phyloP scores from a whole-genome alignment of 2,329 filamentous ascomycete genomes.

The Claviceps pazoutovae region DNA sequence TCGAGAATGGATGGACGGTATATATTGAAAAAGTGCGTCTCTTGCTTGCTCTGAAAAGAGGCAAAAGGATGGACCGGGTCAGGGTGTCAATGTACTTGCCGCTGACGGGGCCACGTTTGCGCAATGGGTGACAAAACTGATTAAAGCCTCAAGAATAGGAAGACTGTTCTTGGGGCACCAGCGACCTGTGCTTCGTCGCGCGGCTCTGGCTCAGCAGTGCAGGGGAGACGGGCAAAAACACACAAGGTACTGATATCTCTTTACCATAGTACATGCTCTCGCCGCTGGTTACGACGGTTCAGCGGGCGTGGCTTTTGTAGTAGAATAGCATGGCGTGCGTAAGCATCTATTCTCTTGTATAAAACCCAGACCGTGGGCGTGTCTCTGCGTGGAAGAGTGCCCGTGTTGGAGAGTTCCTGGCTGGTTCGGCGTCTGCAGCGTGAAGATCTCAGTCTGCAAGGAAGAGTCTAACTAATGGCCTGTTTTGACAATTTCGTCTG shows the following conservation, averaged over 20 bases:
- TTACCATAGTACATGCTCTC: slow-evolving; percentile 5
- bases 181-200: slow-evolving; percentile 4
- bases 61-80: not conserved
- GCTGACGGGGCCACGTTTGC: not conserved
- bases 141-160: slow-evolving; percentile 1
- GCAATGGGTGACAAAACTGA: not conserved
- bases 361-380: not conserved
- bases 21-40: not conserved
- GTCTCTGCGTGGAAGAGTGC: slow-evolving; percentile 2
- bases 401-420: slow-evolving; percentile 3
- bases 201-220: slow-evolving; percentile 5
- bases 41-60: not conserved
- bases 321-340: not conserved
- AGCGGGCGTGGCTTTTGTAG: not conserved
- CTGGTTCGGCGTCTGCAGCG: not conserved
- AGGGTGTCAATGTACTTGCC: not conserved
- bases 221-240: slow-evolving; percentile 2
- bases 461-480: not conserved
- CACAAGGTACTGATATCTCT: slow-evolving; percentile 1
- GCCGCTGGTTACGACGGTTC: slow-evolving; percentile 1
- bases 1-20: not conserved
- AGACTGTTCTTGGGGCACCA: not conserved
- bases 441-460: not conserved
- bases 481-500: not conserved
- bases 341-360: not conserved